Conservation (phyloP, 495 filamentous ascomycete species). For the Mytilinidion resinicola region DNA sequence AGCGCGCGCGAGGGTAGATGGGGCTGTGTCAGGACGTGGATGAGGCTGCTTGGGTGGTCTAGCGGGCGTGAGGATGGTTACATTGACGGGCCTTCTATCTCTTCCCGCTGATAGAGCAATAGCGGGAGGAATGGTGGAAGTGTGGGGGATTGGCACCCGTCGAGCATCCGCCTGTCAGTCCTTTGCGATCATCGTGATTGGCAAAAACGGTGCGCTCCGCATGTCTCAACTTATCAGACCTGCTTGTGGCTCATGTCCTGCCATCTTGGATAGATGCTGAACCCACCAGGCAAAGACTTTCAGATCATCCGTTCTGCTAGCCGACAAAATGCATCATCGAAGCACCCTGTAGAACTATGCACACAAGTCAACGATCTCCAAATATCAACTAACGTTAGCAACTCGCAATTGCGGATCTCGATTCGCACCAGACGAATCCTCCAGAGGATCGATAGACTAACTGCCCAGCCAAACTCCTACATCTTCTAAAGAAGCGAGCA, state of each 20-base stretch:
- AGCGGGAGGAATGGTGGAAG: conserved; percentile 2
- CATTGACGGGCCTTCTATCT: too few relatives aligned
- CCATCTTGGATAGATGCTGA: conserved; percentile 4
- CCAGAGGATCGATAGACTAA: too few relatives aligned
- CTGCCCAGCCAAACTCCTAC: too few relatives aligned
- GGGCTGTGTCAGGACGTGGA: too few relatives aligned
- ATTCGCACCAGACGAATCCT: too few relatives aligned
- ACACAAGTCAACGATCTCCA: too few relatives aligned
- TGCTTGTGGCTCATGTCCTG: background rate
- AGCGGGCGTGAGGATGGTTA: too few relatives aligned
- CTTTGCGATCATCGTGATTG: conserved; percentile 7
- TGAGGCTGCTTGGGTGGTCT: too few relatives aligned
- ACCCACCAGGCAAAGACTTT: conserved; percentile 5
- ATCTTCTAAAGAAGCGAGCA: too few relatives aligned
- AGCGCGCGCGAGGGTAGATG: too few relatives aligned
- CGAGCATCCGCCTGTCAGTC: conserved; percentile 9
- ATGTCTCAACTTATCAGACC: background rate
- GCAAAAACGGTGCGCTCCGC: conserved; percentile 8
- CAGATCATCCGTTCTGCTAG: background rate
- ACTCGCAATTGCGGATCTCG: too few relatives aligned
- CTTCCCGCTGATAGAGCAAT: background rate
- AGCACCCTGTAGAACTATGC: conserved; percentile 4
- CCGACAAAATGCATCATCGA: background rate
- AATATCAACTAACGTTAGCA: too few relatives aligned
- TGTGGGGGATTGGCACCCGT: conserved; percentile 5